Evolutionary conservation across 805 yeast species (phyloP), one percentile per base, ranked within the genome.

Genomic region (Nematodospora valgi): DNA sequence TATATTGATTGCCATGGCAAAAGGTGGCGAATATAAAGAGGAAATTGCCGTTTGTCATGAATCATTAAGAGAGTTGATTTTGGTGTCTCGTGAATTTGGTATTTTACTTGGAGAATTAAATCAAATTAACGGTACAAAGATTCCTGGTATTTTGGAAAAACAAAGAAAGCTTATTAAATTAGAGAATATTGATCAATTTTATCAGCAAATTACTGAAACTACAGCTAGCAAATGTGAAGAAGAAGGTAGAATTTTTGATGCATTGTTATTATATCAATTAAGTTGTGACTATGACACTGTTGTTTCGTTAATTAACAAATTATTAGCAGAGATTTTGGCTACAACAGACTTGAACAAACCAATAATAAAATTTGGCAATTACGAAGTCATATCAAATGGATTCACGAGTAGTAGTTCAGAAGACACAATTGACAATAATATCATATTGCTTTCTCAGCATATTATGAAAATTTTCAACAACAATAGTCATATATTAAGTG

Each of bases 151-250:
- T 29, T 76, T 93, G 46, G 96, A 87, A 62, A 76, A 73, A 44
- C 81, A 94, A 51, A 76, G 85, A 59, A 59, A 70, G 8, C 64
- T 91, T 36, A 66, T 91, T 33, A 68, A 71, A 19, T 65, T 89
- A 41, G 60, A 63, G 5, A 72, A 77, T 45, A 74, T 80, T 41
- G 68, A 71, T 14, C 76, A 74, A 39, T 91, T 76, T 51, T 65
- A 85, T 45, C 72, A 70, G 42, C 74, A 75, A 39, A 87, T 91
- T 27, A 81, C 93, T 3, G 94, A 84, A 53, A 79, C 78, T 40
- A 88, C 95, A 19, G 97, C 97, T 3, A 71, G 71, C 28, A 78
- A 78, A 46, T 95, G 96, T 11, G 93, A 86, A 49, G 93, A 86
- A 47, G 98, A 89, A 50, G 97, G 97, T 6, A 74, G 95, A 51